Conservation (phyloP, 1,284 basidiomycete genomes). For the Irpex sp. region DNA sequence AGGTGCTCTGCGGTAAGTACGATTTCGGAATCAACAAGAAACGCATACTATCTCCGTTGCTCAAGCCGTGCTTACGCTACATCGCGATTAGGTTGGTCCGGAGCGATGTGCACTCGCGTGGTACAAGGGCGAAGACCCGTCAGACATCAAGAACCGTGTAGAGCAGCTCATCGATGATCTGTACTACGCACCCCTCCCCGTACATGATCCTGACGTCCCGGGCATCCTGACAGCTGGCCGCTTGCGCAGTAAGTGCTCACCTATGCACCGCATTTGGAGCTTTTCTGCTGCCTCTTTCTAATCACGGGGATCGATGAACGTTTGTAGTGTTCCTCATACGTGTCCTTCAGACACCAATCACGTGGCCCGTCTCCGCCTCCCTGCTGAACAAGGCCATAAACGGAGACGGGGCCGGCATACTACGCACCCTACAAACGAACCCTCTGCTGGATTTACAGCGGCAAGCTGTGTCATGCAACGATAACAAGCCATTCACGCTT, state of each 20-base stretch:
- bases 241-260: constrained; percentile 22
- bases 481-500: constrained; percentile 17
- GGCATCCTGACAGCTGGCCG: constrained; percentile 34
- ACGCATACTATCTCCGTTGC: background rate
- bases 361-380: constrained; percentile 18
- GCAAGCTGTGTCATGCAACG: constrained; percentile 26
- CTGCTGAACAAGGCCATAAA: constrained; percentile 21
- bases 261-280: background rate
- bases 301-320: background rate
- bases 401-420: constrained; percentile 22
- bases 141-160: constrained; percentile 27
- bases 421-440: constrained; percentile 13
- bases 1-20: constrained; percentile 29
- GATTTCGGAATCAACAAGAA: no score
- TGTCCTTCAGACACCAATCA: constrained; percentile 14
- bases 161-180: constrained; percentile 32
- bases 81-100: constrained; percentile 25
- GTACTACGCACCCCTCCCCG: constrained; percentile 28
- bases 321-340: constrained; percentile 17
- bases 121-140: constrained; percentile 21
- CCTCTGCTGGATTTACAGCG: constrained; percentile 18
- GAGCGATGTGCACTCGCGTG: constrained; percentile 26
- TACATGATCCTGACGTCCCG: constrained; percentile 24
- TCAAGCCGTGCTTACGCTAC: background rate
- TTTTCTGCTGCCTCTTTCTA: background rate